phyloP scores from a whole-genome alignment of 306 rosid genomes.

The Rubus idaeus region DNA sequence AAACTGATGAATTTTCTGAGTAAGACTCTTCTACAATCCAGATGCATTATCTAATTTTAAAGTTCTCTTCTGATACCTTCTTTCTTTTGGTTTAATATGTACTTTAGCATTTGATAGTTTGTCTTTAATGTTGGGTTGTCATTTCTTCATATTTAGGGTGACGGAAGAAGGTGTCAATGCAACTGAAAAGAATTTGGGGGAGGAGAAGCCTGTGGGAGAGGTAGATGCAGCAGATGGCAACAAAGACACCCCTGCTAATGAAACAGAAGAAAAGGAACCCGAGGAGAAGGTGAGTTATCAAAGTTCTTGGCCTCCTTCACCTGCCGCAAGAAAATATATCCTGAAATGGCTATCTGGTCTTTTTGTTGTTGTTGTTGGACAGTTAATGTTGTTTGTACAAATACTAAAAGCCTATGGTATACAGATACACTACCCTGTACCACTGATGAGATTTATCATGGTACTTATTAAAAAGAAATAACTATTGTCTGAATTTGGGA shows the following conservation, averaged over 20 bases:
- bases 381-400: neutral
- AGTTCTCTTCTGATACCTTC: neutral
- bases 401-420: neutral
- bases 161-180: constrained; percentile 64
- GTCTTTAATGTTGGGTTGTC: neutral
- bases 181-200: constrained; percentile 58
- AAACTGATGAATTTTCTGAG: constrained; percentile 67
- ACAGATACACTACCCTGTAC: neutral
- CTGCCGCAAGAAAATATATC: neutral
- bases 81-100: neutral
- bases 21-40: constrained; percentile 20
- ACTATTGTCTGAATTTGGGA: neutral
- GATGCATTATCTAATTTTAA: neutral
- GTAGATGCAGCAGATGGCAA: constrained; percentile 48
- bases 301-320: neutral
- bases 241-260: constrained; percentile 57
- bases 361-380: neutral
- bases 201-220: constrained; percentile 75
- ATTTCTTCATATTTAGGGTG: constrained; percentile 35
- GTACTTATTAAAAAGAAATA: neutral
- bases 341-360: neutral
- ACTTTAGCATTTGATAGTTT: neutral
- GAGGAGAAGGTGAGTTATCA: constrained; percentile 65
- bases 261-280: constrained; percentile 73
- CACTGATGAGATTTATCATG: neutral